Evolutionary conservation across 441 rosid genomes (phyloP).

Genomic region (Melastoma candidum): DNA sequence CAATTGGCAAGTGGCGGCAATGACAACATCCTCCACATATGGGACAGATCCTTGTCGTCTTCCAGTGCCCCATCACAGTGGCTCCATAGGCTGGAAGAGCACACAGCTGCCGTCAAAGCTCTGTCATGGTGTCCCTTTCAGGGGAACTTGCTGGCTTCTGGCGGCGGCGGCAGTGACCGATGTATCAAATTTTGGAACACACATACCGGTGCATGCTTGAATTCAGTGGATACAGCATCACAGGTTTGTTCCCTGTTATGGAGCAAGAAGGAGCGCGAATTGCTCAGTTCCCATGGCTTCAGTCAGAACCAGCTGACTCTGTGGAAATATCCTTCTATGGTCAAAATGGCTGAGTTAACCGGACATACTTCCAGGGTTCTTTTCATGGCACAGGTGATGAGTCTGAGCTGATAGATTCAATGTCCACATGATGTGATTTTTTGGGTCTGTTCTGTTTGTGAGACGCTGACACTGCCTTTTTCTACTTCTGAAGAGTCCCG

Average conservation of each 20-base stretch:
- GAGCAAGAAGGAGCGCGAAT: constrained; percentile 27
- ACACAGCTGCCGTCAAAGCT: constrained; percentile 34
- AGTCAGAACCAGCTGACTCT: constrained; percentile 24
- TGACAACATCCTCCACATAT: constrained; percentile 29
- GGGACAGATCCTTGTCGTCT: constrained; percentile 33
- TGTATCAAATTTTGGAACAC: constrained; percentile 35
- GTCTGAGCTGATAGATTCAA: background rate
- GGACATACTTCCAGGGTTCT: constrained; percentile 24
- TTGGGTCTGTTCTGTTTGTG: background rate
- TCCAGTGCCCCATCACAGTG: constrained; percentile 27
- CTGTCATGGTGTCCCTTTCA: constrained; percentile 43
- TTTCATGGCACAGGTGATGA: constrained; percentile 21
- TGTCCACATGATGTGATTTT: background rate
- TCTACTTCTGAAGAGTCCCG: constrained; percentile 37
- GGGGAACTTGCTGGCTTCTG: constrained; percentile 30
- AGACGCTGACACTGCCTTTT: background rate
- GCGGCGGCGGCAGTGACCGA: constrained; percentile 35
- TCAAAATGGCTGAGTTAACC: constrained; percentile 22
- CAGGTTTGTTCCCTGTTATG: constrained; percentile 23
- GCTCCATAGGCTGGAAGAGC: constrained; percentile 35
- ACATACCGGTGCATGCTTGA: constrained; percentile 34
- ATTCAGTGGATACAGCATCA: constrained; percentile 30
- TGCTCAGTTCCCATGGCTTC: constrained; percentile 28
- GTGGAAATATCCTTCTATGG: constrained; percentile 29
- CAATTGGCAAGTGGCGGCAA: constrained; percentile 39